Evolutionary conservation across 2,329 filamentous ascomycete species (phyloP).

Genomic region (Diplodia sapinea): DNA sequence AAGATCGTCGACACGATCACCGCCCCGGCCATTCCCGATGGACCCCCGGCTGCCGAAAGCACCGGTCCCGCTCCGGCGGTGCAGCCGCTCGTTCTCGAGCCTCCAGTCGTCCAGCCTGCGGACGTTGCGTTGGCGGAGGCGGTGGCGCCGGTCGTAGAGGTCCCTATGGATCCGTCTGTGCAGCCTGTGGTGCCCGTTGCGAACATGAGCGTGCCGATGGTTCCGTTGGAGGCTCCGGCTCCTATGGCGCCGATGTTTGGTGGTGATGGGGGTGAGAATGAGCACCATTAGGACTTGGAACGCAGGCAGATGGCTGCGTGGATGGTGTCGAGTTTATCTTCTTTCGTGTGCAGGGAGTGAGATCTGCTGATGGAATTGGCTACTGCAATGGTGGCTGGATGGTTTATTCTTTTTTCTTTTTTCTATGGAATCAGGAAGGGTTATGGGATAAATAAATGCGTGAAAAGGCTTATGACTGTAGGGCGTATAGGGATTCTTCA

Average conservation of each 20-base stretch:
- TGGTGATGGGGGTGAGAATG: neutral
- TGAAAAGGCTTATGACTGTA: constrained; percentile 4
- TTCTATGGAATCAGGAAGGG: neutral
- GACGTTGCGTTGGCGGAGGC: neutral
- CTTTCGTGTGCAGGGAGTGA: neutral
- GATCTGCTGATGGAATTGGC: neutral
- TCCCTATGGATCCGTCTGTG: neutral
- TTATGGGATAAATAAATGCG: constrained; percentile 4
- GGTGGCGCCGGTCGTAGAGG: neutral
- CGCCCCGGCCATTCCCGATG: neutral
- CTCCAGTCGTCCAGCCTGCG: neutral
- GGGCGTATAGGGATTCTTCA: neutral
- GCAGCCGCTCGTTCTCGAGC: constrained; percentile 8
- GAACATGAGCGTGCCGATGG: constrained; percentile 18
- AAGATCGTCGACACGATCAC: neutral
- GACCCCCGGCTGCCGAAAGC: neutral
- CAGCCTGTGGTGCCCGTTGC: neutral
- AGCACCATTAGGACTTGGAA: neutral
- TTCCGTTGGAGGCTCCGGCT: neutral
- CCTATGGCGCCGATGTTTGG: constrained; percentile 23
- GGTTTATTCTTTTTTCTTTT: neutral
- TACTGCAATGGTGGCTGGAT: neutral
- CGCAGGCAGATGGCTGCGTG: neutral
- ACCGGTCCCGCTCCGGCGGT: constrained; percentile 1
- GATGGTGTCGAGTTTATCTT: neutral